Evolutionary conservation across 805 yeast species (phyloP).

Genomic region (Scheffersomyces coipomensis): DNA sequence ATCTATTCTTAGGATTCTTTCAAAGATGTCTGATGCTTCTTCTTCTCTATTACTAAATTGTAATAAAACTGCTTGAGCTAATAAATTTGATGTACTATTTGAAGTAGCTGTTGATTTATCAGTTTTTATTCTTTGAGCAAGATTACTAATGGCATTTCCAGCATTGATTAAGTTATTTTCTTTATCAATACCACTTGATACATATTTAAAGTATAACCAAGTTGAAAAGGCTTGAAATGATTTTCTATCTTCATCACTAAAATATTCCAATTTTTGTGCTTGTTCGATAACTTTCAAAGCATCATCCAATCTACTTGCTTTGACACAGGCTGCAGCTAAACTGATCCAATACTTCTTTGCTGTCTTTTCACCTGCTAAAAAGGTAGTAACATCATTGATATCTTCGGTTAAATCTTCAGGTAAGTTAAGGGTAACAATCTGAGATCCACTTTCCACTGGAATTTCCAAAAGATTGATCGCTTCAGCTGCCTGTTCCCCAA

Average conservation of each 20-base stretch:
- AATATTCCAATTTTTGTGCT: conserved; percentile 48
- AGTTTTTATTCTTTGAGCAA: conserved; percentile 9
- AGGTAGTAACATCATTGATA: conserved; percentile 74
- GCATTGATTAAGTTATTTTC: conserved; percentile 23
- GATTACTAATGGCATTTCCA: conserved; percentile 16
- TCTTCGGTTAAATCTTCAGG: conserved; percentile 86
- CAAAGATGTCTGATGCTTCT: conserved; percentile 68
- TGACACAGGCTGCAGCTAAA: conserved; percentile 78
- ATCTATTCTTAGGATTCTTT: conserved; percentile 53
- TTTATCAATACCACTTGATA: conserved; percentile 23
- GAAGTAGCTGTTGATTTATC: conserved; percentile 3
- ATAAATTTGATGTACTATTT: conserved; percentile 21
- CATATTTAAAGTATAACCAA: conserved; percentile 64
- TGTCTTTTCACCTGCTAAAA: conserved; percentile 79
- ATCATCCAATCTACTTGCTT: conserved; percentile 55
- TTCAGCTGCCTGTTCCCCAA: conserved; percentile 29
- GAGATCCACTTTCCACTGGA: conserved; percentile 66
- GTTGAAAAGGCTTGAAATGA: conserved; percentile 61
- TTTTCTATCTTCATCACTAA: conserved; percentile 41
- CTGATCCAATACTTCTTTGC: conserved; percentile 79
- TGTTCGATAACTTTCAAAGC: conserved; percentile 62
- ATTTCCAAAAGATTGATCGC: conserved; percentile 49
- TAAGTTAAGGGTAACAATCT: conserved; percentile 82
- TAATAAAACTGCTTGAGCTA: conserved; percentile 68
- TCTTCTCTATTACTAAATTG: conserved; percentile 63